Base-by-base conservation (phyloP, 2,329 filamentous ascomycete genomes). In the Cercospora zeina region DNA sequence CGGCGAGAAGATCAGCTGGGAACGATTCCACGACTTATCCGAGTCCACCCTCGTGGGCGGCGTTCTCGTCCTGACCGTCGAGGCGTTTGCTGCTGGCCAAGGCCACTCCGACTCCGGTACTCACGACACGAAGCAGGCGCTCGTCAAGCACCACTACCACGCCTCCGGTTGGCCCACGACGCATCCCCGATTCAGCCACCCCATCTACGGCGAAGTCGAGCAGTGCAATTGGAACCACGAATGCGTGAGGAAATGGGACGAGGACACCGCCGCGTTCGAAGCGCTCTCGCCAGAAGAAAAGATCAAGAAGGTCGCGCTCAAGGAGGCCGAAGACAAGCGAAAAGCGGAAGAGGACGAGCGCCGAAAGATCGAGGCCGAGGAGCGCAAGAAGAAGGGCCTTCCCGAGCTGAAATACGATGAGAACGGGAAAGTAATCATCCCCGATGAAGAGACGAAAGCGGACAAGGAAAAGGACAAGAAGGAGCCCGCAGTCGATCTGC, bases 141-240 rank as follows among this genome's bases (percentile, higher is more conserved):
- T 90, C 1, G 87, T 90, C 24, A 88, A 87, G 73, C 88, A 91
- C 71, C 87, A 90, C 73, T 91, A 89, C 70, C 88, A 90, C 73
- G 88, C 88, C 0, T 90, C 87, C 1, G 83, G 85, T 62, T 90
- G 88, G 88, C 88, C 87, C 2, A 83, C 82, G 57, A 79, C 79
- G 2, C 88, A 90, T 71, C 87, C 85, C 1, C 80, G 88, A 31
- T 88, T 82, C 76, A 86, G 79, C 51, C 88, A 90, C 71, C 87
- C 87, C 1, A 83, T 86, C 58, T 89, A 87, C 69, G 87, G 86
- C 5, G 85, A 89, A 73, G 87, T 90, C 0, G 88, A 90, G 72
- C 79, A 82, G 66, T 90, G 87, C 75, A 90, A 90, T 70, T 90
- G 87, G 87, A 81, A 86, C 47, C 73, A 77, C 4, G 82, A 85